Percentiles rank a stretch among this genome's conserved stretches.
Evolutionary conservation across 305 asterid genomes (phyloP).

Genomic region (Fraxinus platypoda): DNA sequence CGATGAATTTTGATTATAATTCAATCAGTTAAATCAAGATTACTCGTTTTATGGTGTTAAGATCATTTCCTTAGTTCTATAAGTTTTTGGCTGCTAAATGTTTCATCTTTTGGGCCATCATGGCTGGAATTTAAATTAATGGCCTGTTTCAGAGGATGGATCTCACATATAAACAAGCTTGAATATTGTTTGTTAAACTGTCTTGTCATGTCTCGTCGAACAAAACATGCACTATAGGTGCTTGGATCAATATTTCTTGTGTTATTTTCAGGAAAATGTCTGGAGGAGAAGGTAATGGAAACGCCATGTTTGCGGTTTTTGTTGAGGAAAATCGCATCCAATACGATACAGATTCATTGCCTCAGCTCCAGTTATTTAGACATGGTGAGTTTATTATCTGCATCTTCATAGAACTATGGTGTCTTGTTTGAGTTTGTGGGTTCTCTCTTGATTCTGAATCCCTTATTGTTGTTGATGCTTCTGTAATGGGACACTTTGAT

Average conservation of each 20-base stretch:
- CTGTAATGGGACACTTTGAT: background rate
- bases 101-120: conserved; percentile 12
- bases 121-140: conserved; percentile 5
- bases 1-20: background rate
- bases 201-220: background rate
- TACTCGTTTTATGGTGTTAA: background rate
- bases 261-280: conserved; percentile 50
- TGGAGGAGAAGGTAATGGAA: conserved; percentile 56
- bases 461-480: background rate
- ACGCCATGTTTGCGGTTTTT: conserved; percentile 34
- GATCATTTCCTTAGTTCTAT: background rate
- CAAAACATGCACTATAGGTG: conserved; percentile 1
- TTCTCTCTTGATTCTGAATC: background rate
- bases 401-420: conserved; percentile 22
- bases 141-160: background rate
- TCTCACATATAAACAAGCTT: background rate
- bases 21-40: conserved; percentile 1
- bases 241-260: conserved; percentile 25
- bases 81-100: conserved; percentile 12
- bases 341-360: conserved; percentile 40
- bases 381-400: conserved; percentile 42
- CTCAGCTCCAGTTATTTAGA: conserved; percentile 61
- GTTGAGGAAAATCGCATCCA: conserved; percentile 43
- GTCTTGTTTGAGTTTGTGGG: conserved; percentile 3
- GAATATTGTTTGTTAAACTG: background rate